Conservation (phyloP, 2,329 filamentous ascomycete genomes). For the Dactylonectria macrodidyma region DNA sequence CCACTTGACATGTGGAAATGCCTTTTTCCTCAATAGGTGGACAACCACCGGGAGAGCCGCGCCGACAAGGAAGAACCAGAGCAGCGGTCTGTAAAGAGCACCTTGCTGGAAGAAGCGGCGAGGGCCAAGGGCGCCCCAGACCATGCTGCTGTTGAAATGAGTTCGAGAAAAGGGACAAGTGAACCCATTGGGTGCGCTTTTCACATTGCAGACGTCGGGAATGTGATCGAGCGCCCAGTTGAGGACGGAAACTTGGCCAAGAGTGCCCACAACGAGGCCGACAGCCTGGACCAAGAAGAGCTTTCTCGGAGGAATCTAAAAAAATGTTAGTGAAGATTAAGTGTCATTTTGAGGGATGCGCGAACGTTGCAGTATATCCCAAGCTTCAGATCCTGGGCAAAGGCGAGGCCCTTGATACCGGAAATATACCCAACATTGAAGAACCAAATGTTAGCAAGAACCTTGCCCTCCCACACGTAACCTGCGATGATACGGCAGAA, state of each 20-base stretch:
- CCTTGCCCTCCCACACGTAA: conserved; percentile 61
- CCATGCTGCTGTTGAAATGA: conserved; percentile 67
- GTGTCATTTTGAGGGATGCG: neutral
- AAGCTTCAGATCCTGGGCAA: conserved; percentile 62
- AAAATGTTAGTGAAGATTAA: conserved; percentile 15
- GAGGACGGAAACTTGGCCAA: conserved; percentile 60
- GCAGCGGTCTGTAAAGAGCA: conserved; percentile 63
- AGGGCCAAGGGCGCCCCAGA: conserved; percentile 72
- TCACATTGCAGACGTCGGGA: conserved; percentile 60
- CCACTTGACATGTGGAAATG: conserved; percentile 45
- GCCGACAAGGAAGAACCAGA: conserved; percentile 70
- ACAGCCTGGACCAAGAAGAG: conserved; percentile 61
- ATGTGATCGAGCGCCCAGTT: conserved; percentile 62
- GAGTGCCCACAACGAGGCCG: conserved; percentile 59
- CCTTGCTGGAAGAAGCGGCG: conserved; percentile 67
- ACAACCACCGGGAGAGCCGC: conserved; percentile 62
- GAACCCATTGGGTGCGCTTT: conserved; percentile 62
- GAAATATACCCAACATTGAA: conserved; percentile 58
- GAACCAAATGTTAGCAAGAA: conserved; percentile 57
- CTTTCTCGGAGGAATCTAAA: conserved; percentile 58
- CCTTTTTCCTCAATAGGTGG: conserved; percentile 52
- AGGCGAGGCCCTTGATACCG: conserved; percentile 58
- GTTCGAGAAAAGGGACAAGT: conserved; percentile 54
- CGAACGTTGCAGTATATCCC: conserved; percentile 56
- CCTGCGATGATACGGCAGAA: conserved; percentile 62